Percentiles rank a stretch among this genome's conserved stretches.
Conservation (phyloP, 495 filamentous ascomycete species). For the Penicillium argentinense region DNA sequence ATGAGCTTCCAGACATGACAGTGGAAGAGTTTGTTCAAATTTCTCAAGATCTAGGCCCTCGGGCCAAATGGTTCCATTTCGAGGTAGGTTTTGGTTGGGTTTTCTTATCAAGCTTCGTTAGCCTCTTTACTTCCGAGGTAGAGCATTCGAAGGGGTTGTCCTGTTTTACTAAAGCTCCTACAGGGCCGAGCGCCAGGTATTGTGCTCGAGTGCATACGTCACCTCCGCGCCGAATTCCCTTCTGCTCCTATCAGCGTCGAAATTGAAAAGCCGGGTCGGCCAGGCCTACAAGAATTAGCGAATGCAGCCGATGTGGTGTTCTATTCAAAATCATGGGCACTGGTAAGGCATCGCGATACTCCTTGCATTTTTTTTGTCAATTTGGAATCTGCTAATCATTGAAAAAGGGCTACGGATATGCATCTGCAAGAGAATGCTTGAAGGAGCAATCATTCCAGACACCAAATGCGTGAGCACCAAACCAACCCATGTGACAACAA, state of each 20-base stretch:
- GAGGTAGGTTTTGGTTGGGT: too few species aligned
- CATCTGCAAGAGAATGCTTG: constrained; percentile 50
- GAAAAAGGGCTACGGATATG: constrained; percentile 46
- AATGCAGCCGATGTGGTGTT: constrained; percentile 66
- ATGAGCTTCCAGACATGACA: constrained; percentile 65
- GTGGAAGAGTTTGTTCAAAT: constrained; percentile 50
- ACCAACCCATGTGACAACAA: not conserved
- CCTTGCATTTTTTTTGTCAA: not conserved
- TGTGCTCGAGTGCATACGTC: constrained; percentile 58
- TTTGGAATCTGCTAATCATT: constrained; percentile 3
- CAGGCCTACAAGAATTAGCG: constrained; percentile 60
- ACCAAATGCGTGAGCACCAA: constrained; percentile 44
- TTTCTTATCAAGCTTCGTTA: too few species aligned
- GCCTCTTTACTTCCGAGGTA: too few species aligned
- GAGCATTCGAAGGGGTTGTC: not conserved
- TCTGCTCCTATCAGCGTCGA: constrained; percentile 62
- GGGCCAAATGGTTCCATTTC: constrained; percentile 68
- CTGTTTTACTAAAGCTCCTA: constrained; percentile 3
- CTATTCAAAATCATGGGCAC: constrained; percentile 69
- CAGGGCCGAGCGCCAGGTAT: constrained; percentile 68
- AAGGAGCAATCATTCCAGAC: constrained; percentile 40
- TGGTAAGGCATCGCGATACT: constrained; percentile 48
- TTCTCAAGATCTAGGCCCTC: constrained; percentile 26
- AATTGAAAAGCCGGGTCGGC: constrained; percentile 64
- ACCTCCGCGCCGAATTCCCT: constrained; percentile 51